These are phyloP conservation scores for Zoysia pacifica DNA, from an alignment of 176 grass and related monocot genomes.

Conservation along the genomic window DNA sequence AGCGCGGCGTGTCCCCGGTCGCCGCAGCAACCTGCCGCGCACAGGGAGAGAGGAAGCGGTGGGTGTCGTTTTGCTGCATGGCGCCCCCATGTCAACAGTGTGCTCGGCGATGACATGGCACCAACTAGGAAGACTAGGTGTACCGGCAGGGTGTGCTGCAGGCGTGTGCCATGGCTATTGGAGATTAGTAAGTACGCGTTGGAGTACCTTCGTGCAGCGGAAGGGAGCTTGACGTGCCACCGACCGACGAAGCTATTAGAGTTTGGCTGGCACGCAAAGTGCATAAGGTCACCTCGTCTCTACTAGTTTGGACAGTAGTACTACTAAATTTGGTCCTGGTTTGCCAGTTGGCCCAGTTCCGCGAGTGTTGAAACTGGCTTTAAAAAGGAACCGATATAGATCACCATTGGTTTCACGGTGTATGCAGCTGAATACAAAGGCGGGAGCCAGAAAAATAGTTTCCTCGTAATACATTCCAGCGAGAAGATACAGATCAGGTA, in stretches of 20 bases:
- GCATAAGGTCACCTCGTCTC: background rate
- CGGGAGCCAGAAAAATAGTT: background rate
- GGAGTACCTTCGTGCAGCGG: background rate
- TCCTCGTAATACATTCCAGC: constrained; percentile 2
- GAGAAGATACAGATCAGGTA: constrained; percentile 30
- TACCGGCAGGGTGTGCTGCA: background rate
- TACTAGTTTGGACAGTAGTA: background rate
- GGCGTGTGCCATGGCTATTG: background rate
- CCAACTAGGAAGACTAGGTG: constrained; percentile 21
- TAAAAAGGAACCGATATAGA: background rate
- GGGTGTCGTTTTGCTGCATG: constrained; percentile 1
- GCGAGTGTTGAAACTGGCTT: background rate
- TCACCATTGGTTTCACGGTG: background rate
- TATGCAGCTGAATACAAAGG: background rate
- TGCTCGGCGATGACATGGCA: background rate
- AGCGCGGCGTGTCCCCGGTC: background rate
- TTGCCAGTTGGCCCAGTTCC: no score
- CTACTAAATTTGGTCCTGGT: background rate
- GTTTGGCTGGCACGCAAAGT: constrained; percentile 47
- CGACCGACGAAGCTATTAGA: background rate
- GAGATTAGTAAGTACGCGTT: background rate
- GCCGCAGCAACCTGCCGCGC: background rate
- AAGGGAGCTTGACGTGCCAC: constrained; percentile 36
- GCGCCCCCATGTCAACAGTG: background rate
- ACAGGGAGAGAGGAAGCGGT: background rate